Evolutionary conservation across 768 basidiomycete species (phyloP), one percentile per base, ranked within the genome.

Genomic region (Lentinula sp.): DNA sequence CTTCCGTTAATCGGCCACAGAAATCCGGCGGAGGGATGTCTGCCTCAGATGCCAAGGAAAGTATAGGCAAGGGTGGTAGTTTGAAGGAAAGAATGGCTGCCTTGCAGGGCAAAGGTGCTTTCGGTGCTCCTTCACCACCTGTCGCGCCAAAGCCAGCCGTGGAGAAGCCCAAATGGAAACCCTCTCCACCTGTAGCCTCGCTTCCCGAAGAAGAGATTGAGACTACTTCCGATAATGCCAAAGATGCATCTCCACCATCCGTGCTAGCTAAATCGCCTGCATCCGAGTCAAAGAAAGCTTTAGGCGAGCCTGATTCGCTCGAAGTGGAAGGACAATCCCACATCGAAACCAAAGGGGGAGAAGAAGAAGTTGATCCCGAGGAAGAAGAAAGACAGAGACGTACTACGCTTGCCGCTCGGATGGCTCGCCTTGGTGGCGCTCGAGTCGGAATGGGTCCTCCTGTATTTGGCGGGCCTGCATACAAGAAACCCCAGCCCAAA

Each of bases 81-180:
- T 74, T 98, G 65, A 95, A 88, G 76, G 96, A 97, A 62, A 85
- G 96, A 41, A 97, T 98, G 94, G 94, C 94, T 35, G 93, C 94
- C 2, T 76, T 98, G 41, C 91, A 94, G 70, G 92, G 90, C 7
- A 86, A 81, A 49, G 90, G 91, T 15, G 93, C 79, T 9, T 93
- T 96, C 68, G 91, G 91, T 15, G 81, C 76, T 1, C 80, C 86
- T 1, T 80, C 84, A 7, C 68, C 81, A 5, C 73, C 78, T 41
- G 66, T 78, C 9, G 72, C 79, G 6, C 82, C 88, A 1, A 83
- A 85, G 61, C 86, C 87, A 5, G 74, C 81, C 0, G 70, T 78
- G 33, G 87, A 88, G 67, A 87, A 86, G 65, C 90, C 90, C 12
- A 92, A 90, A 72, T 95, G 93, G 93, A 93, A 91, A 70, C 85